These are phyloP conservation scores for Stephania yunnanensis DNA, from an alignment of 164 flowering plant genomes.

Conservation along the genomic window DNA sequence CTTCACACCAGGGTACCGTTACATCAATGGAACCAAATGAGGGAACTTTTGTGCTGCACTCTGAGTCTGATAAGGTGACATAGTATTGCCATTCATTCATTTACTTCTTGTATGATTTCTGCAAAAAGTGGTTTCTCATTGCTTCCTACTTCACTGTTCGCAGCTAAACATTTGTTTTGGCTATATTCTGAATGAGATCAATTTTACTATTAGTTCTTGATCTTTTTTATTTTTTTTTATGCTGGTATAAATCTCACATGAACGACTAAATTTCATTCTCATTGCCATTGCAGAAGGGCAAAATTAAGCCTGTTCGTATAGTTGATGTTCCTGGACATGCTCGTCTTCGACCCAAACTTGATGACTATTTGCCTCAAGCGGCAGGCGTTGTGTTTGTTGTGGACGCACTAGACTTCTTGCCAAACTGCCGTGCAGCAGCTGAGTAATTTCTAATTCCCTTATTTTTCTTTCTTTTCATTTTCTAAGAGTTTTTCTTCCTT, in stretches of 20 bases:
- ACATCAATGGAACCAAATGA: conserved; percentile 98
- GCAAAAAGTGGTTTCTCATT: neutral
- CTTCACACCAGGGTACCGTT: conserved; percentile 88
- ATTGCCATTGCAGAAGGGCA: conserved; percentile 31
- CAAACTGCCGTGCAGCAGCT: conserved; percentile 76
- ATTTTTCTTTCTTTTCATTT: conserved; percentile 2
- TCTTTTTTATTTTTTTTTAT: neutral
- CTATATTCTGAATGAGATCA: too few relatives aligned
- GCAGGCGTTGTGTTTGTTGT: conserved; percentile 85
- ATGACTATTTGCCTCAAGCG: conserved; percentile 76
- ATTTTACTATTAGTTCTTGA: neutral
- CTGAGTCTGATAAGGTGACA: conserved; percentile 64
- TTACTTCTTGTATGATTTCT: neutral
- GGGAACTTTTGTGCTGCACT: conserved; percentile 68
- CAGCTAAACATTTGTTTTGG: too few relatives aligned
- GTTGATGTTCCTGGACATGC: conserved; percentile 97
- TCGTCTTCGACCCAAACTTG: conserved; percentile 85
- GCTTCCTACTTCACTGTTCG: neutral
- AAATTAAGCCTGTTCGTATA: conserved; percentile 60
- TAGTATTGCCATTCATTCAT: conserved; percentile 1
- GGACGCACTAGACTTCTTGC: conserved; percentile 86
- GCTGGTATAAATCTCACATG: neutral
- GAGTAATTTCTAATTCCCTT: conserved; percentile 44
- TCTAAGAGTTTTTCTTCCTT: neutral
- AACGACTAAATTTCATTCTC: neutral